Conservation (phyloP, 2,329 filamentous ascomycete species). For the Aspergillus terreus region DNA sequence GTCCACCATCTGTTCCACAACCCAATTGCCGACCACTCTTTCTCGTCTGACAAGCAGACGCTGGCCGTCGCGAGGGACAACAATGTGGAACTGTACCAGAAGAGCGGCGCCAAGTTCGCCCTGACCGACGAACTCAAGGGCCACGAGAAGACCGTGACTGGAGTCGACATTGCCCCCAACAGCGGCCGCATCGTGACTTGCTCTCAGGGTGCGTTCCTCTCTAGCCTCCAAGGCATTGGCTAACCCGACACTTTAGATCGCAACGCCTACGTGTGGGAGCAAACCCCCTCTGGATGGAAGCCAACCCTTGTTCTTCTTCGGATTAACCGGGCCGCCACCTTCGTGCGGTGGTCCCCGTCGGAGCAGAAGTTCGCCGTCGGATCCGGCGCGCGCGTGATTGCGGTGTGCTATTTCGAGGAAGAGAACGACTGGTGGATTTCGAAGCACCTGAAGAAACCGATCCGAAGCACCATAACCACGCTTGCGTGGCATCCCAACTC, state of each 20-base stretch:
- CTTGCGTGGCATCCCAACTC: conserved; percentile 97
- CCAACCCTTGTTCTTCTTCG: conserved; percentile 93
- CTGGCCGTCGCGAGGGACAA: conserved; percentile 90
- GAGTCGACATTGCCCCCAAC: conserved; percentile 88
- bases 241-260: conserved; percentile 59
- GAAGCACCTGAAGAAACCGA: conserved; percentile 98
- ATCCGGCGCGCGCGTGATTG: conserved; percentile 90
- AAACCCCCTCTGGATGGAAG: conserved; percentile 88
- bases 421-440: conserved; percentile 99
- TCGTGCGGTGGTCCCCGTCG: conserved; percentile 93
- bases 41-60: conserved; percentile 84
- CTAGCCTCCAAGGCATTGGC: conserved; percentile 2
- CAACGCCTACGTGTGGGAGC: conserved; percentile 97
- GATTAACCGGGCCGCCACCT: conserved; percentile 94
- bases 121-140: conserved; percentile 91
- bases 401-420: conserved; percentile 97
- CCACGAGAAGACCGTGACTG: conserved; percentile 94
- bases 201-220: conserved; percentile 70
- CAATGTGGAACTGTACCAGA: conserved; percentile 81
- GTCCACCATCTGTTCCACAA: conserved; percentile 96
- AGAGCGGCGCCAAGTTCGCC: conserved; percentile 69
- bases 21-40: conserved; percentile 96
- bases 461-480: conserved; percentile 92
- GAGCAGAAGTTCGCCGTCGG: conserved; percentile 98
- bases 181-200: conserved; percentile 95